Base-by-base conservation (phyloP, 2,329 filamentous ascomycete genomes). In the Aspergillus melleus region DNA sequence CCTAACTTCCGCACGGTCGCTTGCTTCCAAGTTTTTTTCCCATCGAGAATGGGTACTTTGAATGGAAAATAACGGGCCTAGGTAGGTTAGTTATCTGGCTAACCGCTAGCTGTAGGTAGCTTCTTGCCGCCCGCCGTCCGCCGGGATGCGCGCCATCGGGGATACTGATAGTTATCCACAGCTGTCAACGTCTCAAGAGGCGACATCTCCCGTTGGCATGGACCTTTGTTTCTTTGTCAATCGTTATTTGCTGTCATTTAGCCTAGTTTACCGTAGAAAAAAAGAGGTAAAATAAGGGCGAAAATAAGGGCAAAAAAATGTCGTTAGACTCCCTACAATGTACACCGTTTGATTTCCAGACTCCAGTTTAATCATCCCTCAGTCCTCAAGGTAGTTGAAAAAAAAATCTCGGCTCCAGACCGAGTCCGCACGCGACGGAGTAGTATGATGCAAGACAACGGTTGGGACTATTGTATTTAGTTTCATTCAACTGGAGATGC, bases 71-170 rank as follows among this genome's bases (percentile, higher is more conserved):
- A 64, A 67, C 32, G 32, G 32, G 32, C 32, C 11, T 2, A 36
- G 14, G 8, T 29, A 29, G 26, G 26, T 14, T 36, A 36, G 32
- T 12, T 16, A 36, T 36, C 32, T 36, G 14, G 32, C 32, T 14
- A 24, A 24, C 24, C n/a, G n/a, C n/a, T n/a, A n/a, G n/a, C 1
- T 3, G 22, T 22, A 36, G 14, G 11, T 36, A 36, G 32, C 11
- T 46, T 39, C 51, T 52, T 68, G 63, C 65, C 66, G 65, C 66
- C 69, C 66, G 65, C 22, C 22, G 22, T 64, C 68, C 62, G 66
- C 26, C 26, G 26, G 36, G 36, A 42, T 42, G 59, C 60, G 64
- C 65, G 51, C 54, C 65, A 72, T 68, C 60, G 65, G 65, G n/a
- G n/a, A n/a, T n/a, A n/a, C n/a, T n/a, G n/a, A n/a, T 49, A 63